Base-by-base conservation (phyloP, 1,284 basidiomycete genomes). In the Phenoliferia sp. region DNA sequence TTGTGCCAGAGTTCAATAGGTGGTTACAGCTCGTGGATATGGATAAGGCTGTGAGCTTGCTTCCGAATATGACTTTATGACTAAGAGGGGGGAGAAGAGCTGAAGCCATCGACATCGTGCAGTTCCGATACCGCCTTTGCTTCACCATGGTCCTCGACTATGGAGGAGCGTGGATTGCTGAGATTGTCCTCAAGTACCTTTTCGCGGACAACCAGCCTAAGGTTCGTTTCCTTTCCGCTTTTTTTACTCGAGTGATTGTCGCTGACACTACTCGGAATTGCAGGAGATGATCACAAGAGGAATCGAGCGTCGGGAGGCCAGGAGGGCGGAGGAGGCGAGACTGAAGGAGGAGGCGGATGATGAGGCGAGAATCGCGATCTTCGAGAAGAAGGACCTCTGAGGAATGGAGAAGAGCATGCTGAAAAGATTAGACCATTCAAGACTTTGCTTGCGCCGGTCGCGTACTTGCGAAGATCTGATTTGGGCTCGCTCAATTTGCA, bases 21-120 rank as follows among this genome's bases (percentile, higher is more conserved):
- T 99, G 95, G 95, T 83, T 99, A 55, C 95, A 99, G 80, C 88
- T 99, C 50, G 93, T 97, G 32, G 91, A 91, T 79, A 95, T 99
- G 93, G 81, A 87, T 76, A 81, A 52, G 92, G 95, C 76, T 75
- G 89, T 82, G 31, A 19, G 52, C 62, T 62, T 62, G 26, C 54
- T 22, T n/a, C 33, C n/a, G n/a, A 22, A 12, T 36, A 29, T 26
- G 28, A n/a, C 48, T 32, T 29, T 50, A 7, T n/a, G n/a, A n/a
- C n/a, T n/a, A n/a, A n/a, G n/a, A n/a, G n/a, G n/a, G n/a, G n/a
- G n/a, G n/a, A n/a, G 39, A n/a, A 48, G 39, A 48, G 29, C 19
- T 39, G 50, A 39, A 28, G 34, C 26, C 26, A 33, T 28, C 31
- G n/a, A n/a, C n/a, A n/a, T n/a, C n/a, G n/a, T 29, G 28, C 69